Evolutionary conservation across 208 protist species (phyloP).

Genomic region (Trypanosoma caninum): DNA sequence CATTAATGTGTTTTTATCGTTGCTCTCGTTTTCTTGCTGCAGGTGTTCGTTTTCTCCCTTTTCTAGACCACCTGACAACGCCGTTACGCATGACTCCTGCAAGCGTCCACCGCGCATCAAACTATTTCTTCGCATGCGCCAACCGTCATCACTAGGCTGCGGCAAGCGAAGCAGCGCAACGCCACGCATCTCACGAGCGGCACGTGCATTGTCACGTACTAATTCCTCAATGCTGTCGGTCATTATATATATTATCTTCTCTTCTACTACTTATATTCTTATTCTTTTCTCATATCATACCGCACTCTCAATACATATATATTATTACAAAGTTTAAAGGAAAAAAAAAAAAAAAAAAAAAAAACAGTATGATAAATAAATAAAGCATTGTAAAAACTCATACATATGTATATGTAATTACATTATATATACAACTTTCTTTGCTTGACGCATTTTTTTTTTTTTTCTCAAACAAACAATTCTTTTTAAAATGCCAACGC

Average conservation of each 20-base stretch:
- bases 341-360: not conserved
- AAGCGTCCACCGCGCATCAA: constrained; percentile 48
- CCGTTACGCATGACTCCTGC: constrained; percentile 18
- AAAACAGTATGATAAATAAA: not conserved
- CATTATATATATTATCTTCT: too few species aligned
- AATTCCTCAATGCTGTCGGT: constrained; percentile 14
- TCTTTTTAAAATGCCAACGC: too few species aligned
- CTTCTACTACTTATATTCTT: not conserved
- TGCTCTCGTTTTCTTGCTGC: too few species aligned
- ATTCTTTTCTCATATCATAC: not conserved
- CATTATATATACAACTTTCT: too few species aligned
- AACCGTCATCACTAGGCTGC: constrained; percentile 19
- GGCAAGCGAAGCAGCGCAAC: constrained; percentile 23
- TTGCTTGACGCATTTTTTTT: too few species aligned
- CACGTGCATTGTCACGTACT: constrained; percentile 33
- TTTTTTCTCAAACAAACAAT: too few species aligned
- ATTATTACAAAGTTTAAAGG: not conserved
- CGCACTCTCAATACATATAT: not conserved
- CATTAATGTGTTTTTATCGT: constrained; percentile 13
- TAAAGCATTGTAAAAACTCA: not conserved
- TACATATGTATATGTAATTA: not conserved
- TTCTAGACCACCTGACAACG: not conserved
- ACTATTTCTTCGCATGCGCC: constrained; percentile 29
- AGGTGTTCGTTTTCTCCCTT: not conserved
- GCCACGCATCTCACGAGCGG: constrained; percentile 36